Evolutionary conservation across 805 yeast species (phyloP).

Genomic region (Kregervanrija delftensis): DNA sequence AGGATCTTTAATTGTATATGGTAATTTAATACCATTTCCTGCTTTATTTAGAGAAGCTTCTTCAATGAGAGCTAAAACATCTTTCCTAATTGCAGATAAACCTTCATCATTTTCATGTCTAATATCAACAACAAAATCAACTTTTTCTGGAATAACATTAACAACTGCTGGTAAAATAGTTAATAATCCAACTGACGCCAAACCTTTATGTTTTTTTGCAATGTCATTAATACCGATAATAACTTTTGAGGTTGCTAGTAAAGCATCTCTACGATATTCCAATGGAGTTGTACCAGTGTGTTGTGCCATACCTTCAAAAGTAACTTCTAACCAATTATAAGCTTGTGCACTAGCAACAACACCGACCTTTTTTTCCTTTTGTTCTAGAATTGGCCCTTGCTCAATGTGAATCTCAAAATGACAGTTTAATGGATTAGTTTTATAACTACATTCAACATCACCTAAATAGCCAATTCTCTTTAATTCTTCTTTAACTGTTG

Average conservation of each 20-base stretch:
- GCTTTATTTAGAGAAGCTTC: conserved; percentile 20
- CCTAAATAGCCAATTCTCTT: conserved; percentile 61
- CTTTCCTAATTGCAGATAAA: conserved; percentile 32
- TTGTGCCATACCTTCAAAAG: conserved; percentile 53
- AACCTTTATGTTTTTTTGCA: conserved; percentile 45
- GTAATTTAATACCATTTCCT: conserved; percentile 33
- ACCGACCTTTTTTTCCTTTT: conserved; percentile 49
- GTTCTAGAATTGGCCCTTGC: conserved; percentile 68
- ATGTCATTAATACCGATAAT: conserved; percentile 49
- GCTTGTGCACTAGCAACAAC: conserved; percentile 64
- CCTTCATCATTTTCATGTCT: conserved; percentile 46
- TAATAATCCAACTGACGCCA: conserved; percentile 54
- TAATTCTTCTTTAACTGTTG: conserved; percentile 47
- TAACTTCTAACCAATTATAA: conserved; percentile 52
- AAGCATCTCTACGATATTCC: conserved; percentile 52
- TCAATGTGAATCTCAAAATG: conserved; percentile 74
- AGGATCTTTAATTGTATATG: conserved; percentile 38
- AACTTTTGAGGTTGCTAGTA: conserved; percentile 51
- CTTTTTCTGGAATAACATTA: conserved; percentile 61
- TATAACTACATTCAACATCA: conserved; percentile 37
- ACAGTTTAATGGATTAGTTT: conserved; percentile 50
- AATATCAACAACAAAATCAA: conserved; percentile 52
- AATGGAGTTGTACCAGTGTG: conserved; percentile 78
- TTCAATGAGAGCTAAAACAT: conserved; percentile 26
- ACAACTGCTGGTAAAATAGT: conserved; percentile 53